Conservation (phyloP, 2,329 filamentous ascomycete genomes). For the Cladosporium sp. region DNA sequence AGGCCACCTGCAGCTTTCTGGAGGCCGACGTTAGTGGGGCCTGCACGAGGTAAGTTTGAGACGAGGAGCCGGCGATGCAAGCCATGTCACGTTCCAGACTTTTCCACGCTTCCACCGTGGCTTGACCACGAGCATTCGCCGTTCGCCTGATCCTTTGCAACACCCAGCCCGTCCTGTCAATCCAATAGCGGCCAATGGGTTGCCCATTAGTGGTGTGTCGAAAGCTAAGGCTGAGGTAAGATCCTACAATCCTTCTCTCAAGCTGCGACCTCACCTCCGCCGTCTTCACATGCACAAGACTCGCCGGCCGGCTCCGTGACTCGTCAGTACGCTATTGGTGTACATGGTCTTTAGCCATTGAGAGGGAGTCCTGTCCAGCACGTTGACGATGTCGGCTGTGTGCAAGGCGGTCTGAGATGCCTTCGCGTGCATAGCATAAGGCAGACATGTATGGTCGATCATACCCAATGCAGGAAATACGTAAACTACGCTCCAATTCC, state of each 20-base stretch:
- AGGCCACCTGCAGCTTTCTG: neutral
- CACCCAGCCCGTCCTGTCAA: neutral
- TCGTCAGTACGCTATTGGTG: neutral
- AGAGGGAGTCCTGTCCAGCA: neutral
- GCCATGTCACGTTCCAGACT: neutral
- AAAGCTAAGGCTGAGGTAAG: neutral
- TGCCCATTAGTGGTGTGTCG: neutral
- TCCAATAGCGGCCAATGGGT: slow-evolving; percentile 1
- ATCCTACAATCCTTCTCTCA: neutral
- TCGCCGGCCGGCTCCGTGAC: neutral
- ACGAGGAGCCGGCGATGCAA: neutral
- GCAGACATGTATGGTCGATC: neutral
- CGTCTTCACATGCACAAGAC: neutral
- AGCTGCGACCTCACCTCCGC: neutral
- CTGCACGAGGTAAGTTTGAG: neutral
- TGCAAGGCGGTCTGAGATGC: neutral
- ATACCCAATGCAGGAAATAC: neutral
- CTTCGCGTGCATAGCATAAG: neutral
- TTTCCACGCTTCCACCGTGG: neutral
- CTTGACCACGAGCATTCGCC: neutral
- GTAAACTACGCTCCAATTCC: neutral
- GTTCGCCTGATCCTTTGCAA: neutral
- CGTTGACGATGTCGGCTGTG: neutral
- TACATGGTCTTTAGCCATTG: neutral
- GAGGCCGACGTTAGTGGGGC: neutral